These are phyloP conservation scores for Jacaranda mimosifolia DNA, from an alignment of 257 asterid species.

Conservation along the genomic window DNA sequence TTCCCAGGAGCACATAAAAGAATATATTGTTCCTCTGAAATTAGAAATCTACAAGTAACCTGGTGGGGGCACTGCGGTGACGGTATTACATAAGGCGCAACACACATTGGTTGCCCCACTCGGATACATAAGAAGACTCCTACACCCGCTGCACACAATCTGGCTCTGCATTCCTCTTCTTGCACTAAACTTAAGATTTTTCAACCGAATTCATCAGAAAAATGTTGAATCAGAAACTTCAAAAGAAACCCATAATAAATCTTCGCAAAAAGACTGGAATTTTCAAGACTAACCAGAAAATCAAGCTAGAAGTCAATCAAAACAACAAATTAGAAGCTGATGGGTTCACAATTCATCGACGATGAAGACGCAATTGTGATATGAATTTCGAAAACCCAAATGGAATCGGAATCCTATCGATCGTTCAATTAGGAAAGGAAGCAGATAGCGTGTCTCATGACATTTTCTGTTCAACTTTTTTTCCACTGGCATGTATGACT, in stretches of 20 bases:
- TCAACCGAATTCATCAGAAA: conserved; percentile 18
- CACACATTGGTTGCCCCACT: conserved; percentile 90
- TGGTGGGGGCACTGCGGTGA: conserved; percentile 79
- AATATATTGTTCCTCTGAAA: background rate
- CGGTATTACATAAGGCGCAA: conserved; percentile 83
- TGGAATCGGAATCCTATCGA: conserved; percentile 37
- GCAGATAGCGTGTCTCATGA: conserved; percentile 34
- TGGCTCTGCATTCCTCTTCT: conserved; percentile 86
- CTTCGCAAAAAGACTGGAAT: conserved; percentile 1
- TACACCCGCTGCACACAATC: conserved; percentile 90
- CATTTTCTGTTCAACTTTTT: conserved; percentile 32
- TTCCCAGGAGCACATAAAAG: background rate
- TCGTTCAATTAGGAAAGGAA: conserved; percentile 29
- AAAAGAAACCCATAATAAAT: conserved; percentile 17
- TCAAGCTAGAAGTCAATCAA: conserved; percentile 11
- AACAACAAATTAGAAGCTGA: conserved; percentile 23
- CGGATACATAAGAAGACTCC: conserved; percentile 87
- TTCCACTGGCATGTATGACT: background rate
- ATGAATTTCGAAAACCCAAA: conserved; percentile 12
- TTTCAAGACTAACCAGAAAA: conserved; percentile 33
- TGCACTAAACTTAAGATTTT: conserved; percentile 2
- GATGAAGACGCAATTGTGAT: background rate
- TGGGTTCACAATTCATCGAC: conserved; percentile 39
- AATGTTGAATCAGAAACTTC: conserved; percentile 8
- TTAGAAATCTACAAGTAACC: conserved; percentile 48